Evolutionary conservation across 371 early-diverging fungal species (phyloP), one percentile per base, ranked within the genome.

Genomic region (Saksenaea vasiformis): DNA sequence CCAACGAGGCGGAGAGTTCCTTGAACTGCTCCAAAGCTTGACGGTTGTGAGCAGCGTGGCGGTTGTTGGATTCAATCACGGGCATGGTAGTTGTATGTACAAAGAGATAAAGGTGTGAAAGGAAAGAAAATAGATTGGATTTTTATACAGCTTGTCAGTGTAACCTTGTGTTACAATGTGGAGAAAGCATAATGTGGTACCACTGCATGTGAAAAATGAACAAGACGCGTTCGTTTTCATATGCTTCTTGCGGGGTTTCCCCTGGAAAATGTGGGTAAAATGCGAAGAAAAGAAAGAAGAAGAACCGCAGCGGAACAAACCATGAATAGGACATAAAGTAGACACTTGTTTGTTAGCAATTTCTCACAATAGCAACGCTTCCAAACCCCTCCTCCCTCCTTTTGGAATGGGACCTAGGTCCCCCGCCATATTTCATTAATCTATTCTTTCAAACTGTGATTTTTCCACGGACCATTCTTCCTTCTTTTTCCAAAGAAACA

Each of bases 51-150:
- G 28, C 66, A 61, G 74, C 68, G 39, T 74, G 74, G 28, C 70
- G 74, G 35, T 74, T 67, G 68, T 58, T 58, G 37, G 69, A 66
- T 60, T 72, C 72, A 24, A 72, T 56, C 62, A 72, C 60, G 61
- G 62, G 53, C 78, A 76, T 58, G 44, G 54, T 35, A 70, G 69
- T 0, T 70, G 71, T 56, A 62, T 73, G 11, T 73, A 73, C 51
- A 47, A 47, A 26, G 22, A 3, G 24, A 10, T 9, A 17, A 57
- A 41, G 7, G n/a, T 14, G 34, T 38, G 14, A 53, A 38, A 11
- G 5, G 55, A 43, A 13, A 31, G 43, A 34, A 43, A 58, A 36
- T n/a, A 13, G 43, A 22, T 15, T 19, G 34, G 11, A 27, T 10
- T 17, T 59, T 26, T 59, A 17, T 31, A 17, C 14, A 55, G 31